These are phyloP conservation scores for Primulina eburnea DNA, from an alignment of 257 asterid species.

Conservation along the genomic window DNA sequence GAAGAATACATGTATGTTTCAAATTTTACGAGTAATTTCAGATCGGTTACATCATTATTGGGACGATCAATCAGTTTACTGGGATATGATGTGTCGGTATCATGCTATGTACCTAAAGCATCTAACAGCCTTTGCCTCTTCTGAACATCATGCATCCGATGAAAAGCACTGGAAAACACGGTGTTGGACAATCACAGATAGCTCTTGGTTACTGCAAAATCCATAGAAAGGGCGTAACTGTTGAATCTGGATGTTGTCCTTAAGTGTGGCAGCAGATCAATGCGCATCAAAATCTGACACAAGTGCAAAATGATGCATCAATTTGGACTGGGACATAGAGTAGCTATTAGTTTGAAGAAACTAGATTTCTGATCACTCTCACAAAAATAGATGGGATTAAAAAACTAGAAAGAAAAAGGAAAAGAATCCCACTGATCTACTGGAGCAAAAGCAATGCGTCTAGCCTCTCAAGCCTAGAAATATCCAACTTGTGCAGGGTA, in stretches of 20 bases:
- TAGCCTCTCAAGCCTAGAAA: slow-evolving; percentile 14
- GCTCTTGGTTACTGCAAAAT: slow-evolving; percentile 41
- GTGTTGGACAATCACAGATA: slow-evolving; percentile 31
- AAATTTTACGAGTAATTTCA: neutral
- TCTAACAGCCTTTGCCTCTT: slow-evolving; percentile 24
- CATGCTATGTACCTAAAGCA: slow-evolving; percentile 26
- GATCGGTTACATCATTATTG: slow-evolving; percentile 6
- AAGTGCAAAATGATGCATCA: slow-evolving; percentile 18
- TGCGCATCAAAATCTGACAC: slow-evolving; percentile 29
- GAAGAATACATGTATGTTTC: neutral
- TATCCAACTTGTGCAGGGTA: slow-evolving; percentile 11
- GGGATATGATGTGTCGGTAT: slow-evolving; percentile 18
- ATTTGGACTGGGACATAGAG: neutral
- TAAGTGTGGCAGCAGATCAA: slow-evolving; percentile 22
- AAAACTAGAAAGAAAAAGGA: neutral
- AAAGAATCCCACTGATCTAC: neutral
- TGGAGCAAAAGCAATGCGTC: slow-evolving; percentile 11
- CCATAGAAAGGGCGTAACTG: slow-evolving; percentile 15
- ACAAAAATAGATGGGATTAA: neutral
- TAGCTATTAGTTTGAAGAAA: slow-evolving; percentile 9
- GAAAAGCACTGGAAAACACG: slow-evolving; percentile 14
- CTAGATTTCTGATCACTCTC: slow-evolving; percentile 2
- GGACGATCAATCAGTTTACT: slow-evolving; percentile 26
- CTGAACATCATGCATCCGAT: slow-evolving; percentile 26
- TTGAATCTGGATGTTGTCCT: slow-evolving; percentile 18